Evolutionary conservation across 139 green algal genomes (phyloP).

Genomic region (Chlorokybus atmophyticus): DNA sequence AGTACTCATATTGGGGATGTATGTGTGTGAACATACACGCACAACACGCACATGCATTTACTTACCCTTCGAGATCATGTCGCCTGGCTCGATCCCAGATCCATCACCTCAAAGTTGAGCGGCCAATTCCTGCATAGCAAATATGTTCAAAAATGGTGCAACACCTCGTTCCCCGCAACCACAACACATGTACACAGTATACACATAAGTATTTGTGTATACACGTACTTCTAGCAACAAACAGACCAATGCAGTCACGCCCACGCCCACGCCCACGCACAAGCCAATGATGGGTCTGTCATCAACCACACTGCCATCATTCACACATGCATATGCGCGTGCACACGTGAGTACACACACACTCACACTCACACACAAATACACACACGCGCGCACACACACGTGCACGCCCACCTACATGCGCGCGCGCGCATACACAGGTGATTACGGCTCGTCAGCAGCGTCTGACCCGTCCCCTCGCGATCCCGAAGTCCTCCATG

Average conservation of each 20-base stretch:
- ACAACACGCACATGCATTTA: too few relatives aligned
- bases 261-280: too few relatives aligned
- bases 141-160: too few relatives aligned
- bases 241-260: too few relatives aligned
- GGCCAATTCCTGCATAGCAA: too few relatives aligned
- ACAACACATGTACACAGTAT: too few relatives aligned
- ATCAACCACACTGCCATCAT: conserved; percentile 47
- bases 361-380: conserved; percentile 26
- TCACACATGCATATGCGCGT: conserved; percentile 32
- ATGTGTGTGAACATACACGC: conserved; percentile 61
- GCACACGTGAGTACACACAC: conserved; percentile 22
- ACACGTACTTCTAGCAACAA: too few relatives aligned
- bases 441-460: conserved; percentile 53
- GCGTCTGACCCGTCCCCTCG: conserved; percentile 57
- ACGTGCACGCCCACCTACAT: too few relatives aligned
- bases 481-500: conserved; percentile 48
- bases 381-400: too few relatives aligned
- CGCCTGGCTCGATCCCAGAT: conserved; percentile 30
- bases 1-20: conserved; percentile 50
- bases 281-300: conserved; percentile 58
- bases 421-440: too few relatives aligned
- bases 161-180: too few relatives aligned
- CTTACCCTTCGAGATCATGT: conserved; percentile 66
- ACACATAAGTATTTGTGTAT: too few relatives aligned
- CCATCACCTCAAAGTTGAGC: background rate